phyloP scores from a whole-genome alignment of 2,329 filamentous ascomycete species.

The Trichoderma afroharzianum region DNA sequence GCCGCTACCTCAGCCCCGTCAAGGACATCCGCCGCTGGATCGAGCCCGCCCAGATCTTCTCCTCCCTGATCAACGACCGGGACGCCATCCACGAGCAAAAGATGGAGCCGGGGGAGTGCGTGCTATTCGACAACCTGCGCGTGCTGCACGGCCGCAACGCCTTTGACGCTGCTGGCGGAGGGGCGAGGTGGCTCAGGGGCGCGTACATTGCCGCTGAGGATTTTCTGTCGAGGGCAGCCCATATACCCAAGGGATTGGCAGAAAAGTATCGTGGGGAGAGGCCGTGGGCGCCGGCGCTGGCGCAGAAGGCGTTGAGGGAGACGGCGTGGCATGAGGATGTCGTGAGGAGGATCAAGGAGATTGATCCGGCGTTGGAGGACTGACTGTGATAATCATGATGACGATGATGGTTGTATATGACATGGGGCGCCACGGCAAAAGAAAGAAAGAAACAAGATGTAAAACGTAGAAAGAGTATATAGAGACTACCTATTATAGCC shows the following conservation, averaged over 20 bases:
- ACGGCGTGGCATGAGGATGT: constrained; percentile 30
- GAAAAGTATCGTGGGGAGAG: constrained; percentile 24
- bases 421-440: not conserved
- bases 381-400: not conserved
- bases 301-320: constrained; percentile 25
- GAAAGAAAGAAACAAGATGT: not conserved
- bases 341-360: constrained; percentile 22
- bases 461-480: not conserved
- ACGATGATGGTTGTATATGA: not conserved
- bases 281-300: constrained; percentile 26
- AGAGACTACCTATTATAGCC: not conserved
- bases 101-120: constrained; percentile 78
- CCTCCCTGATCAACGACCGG: constrained; percentile 53
- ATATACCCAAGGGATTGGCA: constrained; percentile 29
- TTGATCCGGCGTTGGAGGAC: constrained; percentile 14
- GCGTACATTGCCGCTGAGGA: constrained; percentile 66
- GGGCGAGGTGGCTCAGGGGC: constrained; percentile 78
- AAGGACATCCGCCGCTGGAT: constrained; percentile 41
- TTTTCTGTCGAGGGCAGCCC: constrained; percentile 36
- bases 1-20: constrained; percentile 36
- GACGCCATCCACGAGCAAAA: constrained; percentile 65
- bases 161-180: constrained; percentile 62
- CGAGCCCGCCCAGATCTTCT: constrained; percentile 52
- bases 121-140: constrained; percentile 86
- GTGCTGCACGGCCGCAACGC: constrained; percentile 77